A percentile compares a stretch with the other conserved stretches of the same genome.
Evolutionary conservation across 1,284 basidiomycete genomes (phyloP).

Genomic region (Xerocomus cyaneibrunnescens): DNA sequence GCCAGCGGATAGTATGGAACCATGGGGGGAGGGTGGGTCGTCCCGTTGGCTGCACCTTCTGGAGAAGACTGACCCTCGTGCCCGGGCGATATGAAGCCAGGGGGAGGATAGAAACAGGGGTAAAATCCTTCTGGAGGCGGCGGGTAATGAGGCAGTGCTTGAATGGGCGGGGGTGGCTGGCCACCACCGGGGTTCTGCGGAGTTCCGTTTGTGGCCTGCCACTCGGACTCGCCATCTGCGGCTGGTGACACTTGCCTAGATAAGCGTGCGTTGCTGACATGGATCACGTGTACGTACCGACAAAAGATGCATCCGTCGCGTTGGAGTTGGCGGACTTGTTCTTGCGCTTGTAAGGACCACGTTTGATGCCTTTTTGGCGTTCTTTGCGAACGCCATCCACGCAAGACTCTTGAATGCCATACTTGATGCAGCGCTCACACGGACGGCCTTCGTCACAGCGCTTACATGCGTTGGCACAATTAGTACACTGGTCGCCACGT

Average conservation of each 20-base stretch:
- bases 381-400: conserved; percentile 78
- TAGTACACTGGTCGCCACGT: conserved; percentile 55
- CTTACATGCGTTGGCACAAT: conserved; percentile 84
- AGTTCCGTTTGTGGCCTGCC: conserved; percentile 32
- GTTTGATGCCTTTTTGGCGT: conserved; percentile 82
- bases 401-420: conserved; percentile 69
- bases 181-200: conserved; percentile 30
- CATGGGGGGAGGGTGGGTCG: conserved; percentile 43
- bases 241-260: conserved; percentile 18
- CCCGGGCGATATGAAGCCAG: conserved; percentile 39
- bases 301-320: conserved; percentile 17
- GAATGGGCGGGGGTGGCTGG: conserved; percentile 39
- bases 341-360: conserved; percentile 83
- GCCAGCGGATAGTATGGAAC: conserved; percentile 46
- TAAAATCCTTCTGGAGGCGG: conserved; percentile 52
- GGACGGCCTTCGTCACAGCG: conserved; percentile 80
- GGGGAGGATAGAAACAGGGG: conserved; percentile 52
- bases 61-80: conserved; percentile 44
- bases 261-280: conserved; percentile 15
- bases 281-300: conserved; percentile 16
- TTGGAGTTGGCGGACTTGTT: conserved; percentile 42
- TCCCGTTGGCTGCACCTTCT: conserved; percentile 41
- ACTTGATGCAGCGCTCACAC: conserved; percentile 80
- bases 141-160: conserved; percentile 41
- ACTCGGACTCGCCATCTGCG: conserved; percentile 30